Conservation (phyloP, 2,329 filamentous ascomycete genomes). For the Xylaria sp. region DNA sequence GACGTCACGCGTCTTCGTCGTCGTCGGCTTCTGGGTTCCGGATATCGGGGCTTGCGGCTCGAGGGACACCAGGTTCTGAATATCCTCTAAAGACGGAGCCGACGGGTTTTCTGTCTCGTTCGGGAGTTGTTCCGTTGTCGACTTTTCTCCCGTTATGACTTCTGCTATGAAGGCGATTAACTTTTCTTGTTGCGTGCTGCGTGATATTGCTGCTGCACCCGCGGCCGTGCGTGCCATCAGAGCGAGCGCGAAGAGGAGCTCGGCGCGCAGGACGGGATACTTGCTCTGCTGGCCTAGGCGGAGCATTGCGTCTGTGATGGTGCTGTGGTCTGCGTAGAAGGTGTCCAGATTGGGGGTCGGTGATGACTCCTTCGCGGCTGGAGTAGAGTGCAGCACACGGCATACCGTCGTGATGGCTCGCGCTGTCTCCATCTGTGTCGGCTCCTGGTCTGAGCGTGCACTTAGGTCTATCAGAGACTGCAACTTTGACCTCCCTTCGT, state of each 20-base stretch:
- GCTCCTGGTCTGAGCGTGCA: constrained; percentile 59
- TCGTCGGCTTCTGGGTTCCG: constrained; percentile 32
- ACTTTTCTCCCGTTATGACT: constrained; percentile 59
- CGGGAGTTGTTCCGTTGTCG: neutral
- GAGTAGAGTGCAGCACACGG: constrained; percentile 61
- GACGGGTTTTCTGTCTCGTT: neutral
- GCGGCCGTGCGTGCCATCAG: constrained; percentile 65
- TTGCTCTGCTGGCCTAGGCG: constrained; percentile 67
- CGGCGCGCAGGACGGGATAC: constrained; percentile 68
- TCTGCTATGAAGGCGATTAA: constrained; percentile 58
- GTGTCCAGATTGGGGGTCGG: neutral
- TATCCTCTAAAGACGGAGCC: neutral
- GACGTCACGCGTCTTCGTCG: constrained; percentile 56
- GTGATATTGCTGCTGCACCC: constrained; percentile 59
- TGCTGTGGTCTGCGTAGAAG: constrained; percentile 59
- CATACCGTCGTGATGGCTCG: constrained; percentile 64
- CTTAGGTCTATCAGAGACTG: constrained; percentile 55
- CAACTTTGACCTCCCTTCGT: constrained; percentile 51
- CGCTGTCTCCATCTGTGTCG: constrained; percentile 69
- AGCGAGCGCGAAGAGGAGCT: constrained; percentile 71
- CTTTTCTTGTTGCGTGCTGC: constrained; percentile 56
- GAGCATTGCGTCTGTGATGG: constrained; percentile 56
- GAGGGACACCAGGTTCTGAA: neutral
- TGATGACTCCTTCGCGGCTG: neutral
- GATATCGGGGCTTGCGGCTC: constrained; percentile 52